Evolutionary conservation across 2,329 filamentous ascomycete genomes (phyloP), one percentile per base, ranked within the genome.

Genomic region (Tympanopsis confertula): DNA sequence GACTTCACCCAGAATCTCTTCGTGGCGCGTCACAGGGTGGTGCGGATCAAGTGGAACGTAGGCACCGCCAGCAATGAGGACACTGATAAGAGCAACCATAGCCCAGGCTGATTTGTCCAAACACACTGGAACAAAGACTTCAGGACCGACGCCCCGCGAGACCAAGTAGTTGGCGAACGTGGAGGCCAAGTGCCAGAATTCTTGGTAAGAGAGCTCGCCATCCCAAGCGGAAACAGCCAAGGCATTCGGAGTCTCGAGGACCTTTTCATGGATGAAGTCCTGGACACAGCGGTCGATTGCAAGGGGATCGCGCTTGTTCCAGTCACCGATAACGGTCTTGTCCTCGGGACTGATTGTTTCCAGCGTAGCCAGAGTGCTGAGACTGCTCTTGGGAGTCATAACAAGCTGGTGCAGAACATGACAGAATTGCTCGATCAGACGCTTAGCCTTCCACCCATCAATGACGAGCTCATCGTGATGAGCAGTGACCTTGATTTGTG

Each of bases 21-120:
- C 32, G 12, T 24, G 22, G 5, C 37, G 20, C 17, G 46, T 35
- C 4, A 19, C 36, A 7, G 56, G 54, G 10, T 54, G 39, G 36
- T 54, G 50, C 17, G 56, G 53, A 38, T 59, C 56, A 4, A 60
- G 37, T 0, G 55, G 52, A 22, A 44, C 35, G 19, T 41, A 46
- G 20, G 40, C 43, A 22, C 39, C 51, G 19, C 48, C 50, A 42
- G 50, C 44, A 26, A 52, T 53, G 17, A 52, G 35, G 2, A 49
- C 43, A 13, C 39, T 48, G 19, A 54, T 38, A 39, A 54, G 47
- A 5, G 45, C 43, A 5, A 52, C 42, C 12, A 47, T 32, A 17
- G 47, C 44, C 40, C 42, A 52, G 15, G 41, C 38, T 5, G 45
- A 47, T 30, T 51, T 51, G 13, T 51, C 48, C 35, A 51, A 51